A percentile compares a stretch with the other conserved stretches of the same genome.
phyloP scores from a whole-genome alignment of 768 basidiomycete genomes.

The Arthromyces matolae region DNA sequence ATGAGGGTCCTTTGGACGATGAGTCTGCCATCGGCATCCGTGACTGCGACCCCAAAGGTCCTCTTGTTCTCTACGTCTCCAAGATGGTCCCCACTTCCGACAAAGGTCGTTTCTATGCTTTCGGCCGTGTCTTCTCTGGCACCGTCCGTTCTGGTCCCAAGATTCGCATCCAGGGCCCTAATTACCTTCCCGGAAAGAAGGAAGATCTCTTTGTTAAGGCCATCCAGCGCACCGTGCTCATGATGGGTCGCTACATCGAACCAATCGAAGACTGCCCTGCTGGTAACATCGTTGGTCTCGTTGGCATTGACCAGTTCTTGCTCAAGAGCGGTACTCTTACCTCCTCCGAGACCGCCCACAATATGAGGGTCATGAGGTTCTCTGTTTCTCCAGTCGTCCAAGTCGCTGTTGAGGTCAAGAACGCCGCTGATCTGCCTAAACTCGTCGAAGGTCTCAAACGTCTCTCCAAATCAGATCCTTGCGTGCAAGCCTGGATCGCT shows the following conservation, averaged over 20 bases:
- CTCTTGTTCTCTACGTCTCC: conserved; percentile 96
- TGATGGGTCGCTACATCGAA: conserved; percentile 99
- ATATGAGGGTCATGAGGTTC: conserved; percentile 99
- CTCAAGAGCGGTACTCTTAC: conserved; percentile 99
- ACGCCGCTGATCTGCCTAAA: conserved; percentile 97
- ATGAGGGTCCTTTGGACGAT: conserved; percentile 99
- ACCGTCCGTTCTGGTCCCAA: conserved; percentile 97
- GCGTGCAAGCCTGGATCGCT: conserved; percentile 91
- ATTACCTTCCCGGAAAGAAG: conserved; percentile 98
- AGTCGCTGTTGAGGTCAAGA: conserved; percentile 99
- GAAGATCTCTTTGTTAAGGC: conserved; percentile 97
- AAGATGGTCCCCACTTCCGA: conserved; percentile 99
- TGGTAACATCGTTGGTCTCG: conserved; percentile 98
- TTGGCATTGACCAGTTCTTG: conserved; percentile 99
- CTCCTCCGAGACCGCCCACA: conserved; percentile 97
- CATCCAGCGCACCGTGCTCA: conserved; percentile 96
- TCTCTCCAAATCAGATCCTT: conserved; percentile 99
- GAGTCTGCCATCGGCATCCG: conserved; percentile 98
- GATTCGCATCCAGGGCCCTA: conserved; percentile 98
- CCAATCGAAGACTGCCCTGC: conserved; percentile 99
- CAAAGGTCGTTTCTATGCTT: conserved; percentile 99
- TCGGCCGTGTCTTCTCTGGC: conserved; percentile 99
- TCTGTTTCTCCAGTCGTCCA: conserved; percentile 99
- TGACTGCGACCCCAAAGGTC: conserved; percentile 94
- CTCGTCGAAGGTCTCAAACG: conserved; percentile 99